Conservation (phyloP, 441 rosid genomes). For the Raphanus hybrid region DNA sequence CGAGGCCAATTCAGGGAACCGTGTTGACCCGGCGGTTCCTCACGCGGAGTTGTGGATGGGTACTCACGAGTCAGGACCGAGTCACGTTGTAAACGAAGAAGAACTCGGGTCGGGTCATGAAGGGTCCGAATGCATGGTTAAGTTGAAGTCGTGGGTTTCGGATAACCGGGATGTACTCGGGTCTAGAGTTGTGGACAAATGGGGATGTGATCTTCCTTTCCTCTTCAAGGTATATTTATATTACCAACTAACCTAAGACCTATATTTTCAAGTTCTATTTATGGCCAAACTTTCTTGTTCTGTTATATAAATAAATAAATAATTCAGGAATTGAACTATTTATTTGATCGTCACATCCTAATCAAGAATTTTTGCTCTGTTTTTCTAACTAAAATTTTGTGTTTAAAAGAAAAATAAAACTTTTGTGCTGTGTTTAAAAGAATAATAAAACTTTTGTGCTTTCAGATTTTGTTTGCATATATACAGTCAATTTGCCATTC, state of each 20-base stretch:
- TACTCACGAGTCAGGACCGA: conserved; percentile 79
- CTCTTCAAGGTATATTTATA: conserved; percentile 64
- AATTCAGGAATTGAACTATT: not conserved
- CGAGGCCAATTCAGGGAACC: conserved; percentile 60
- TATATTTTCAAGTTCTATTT: not conserved
- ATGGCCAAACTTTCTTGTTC: not conserved
- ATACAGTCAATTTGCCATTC: not conserved
- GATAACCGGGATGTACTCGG: conserved; percentile 68
- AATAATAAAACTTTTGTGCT: not conserved
- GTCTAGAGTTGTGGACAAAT: conserved; percentile 58
- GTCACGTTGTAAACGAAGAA: conserved; percentile 47
- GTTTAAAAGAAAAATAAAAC: not conserved
- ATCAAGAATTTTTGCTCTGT: not conserved
- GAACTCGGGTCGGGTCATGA: conserved; percentile 38
- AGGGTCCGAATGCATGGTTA: conserved; percentile 34
- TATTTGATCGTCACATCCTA: not conserved
- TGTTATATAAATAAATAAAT: not conserved
- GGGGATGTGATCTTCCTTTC: conserved; percentile 89
- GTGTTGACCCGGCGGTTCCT: conserved; percentile 50
- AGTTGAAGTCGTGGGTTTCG: conserved; percentile 68
- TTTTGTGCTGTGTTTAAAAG: not conserved
- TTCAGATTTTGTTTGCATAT: not conserved
- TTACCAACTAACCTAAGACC: not conserved
- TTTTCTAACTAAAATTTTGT: not conserved
- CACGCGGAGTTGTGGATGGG: conserved; percentile 79